Conservation (phyloP, 352 stramenopile species). For the Phytophthora fragariae region DNA sequence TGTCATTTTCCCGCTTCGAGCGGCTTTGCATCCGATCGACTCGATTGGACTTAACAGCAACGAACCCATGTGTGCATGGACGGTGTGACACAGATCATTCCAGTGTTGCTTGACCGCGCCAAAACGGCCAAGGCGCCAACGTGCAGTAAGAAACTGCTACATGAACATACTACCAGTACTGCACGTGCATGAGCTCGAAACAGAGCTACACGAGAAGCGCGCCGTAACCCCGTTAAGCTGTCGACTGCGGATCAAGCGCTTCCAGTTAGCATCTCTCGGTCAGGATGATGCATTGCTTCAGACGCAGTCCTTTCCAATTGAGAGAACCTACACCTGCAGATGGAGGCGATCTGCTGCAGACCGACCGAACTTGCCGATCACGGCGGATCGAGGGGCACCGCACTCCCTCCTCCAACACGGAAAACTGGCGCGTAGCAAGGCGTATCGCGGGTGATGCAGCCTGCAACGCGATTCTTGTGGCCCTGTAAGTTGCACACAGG, state of each 20-base stretch:
- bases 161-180: too few relatives aligned
- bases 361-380: slow-evolving; percentile 2
- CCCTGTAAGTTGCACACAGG: slow-evolving; percentile 6
- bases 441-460: slow-evolving; percentile 1
- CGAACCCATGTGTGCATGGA: slow-evolving; percentile 9
- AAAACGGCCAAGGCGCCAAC: neutral
- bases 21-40: slow-evolving; percentile 18
- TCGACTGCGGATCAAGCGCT: neutral
- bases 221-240: neutral
- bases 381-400: slow-evolving; percentile 2
- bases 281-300: neutral
- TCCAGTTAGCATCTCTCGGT: neutral
- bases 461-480: neutral
- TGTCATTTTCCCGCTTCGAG: too few relatives aligned
- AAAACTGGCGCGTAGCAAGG: slow-evolving; percentile 27
- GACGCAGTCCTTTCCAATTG: neutral
- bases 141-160: too few relatives aligned
- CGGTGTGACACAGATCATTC: slow-evolving; percentile 1
- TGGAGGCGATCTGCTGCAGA: slow-evolving; percentile 12
- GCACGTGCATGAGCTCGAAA: neutral
- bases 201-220: neutral
- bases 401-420: slow-evolving; percentile 31
- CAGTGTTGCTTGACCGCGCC: slow-evolving; percentile 12
- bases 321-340: neutral
- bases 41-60: slow-evolving; percentile 15